These are phyloP conservation scores for Aspergillus coremiiformis DNA, from an alignment of 495 filamentous ascomycete genomes.

Conservation along the genomic window DNA sequence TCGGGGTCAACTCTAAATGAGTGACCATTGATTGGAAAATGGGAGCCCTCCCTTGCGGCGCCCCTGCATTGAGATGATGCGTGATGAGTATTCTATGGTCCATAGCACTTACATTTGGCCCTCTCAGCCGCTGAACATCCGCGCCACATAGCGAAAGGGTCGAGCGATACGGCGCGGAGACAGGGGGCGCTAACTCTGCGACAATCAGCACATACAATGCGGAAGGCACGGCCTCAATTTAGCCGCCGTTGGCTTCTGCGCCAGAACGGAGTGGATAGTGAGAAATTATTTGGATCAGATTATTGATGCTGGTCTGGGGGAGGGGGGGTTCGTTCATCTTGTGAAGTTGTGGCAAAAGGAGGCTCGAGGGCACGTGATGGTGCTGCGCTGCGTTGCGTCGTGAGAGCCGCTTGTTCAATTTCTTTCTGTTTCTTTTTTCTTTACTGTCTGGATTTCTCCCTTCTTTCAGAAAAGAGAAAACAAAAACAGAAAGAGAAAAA, in stretches of 20 bases:
- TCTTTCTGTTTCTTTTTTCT: not conserved
- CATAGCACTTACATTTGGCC: not conserved
- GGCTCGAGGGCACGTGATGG: not conserved
- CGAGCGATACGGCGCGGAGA: slow-evolving; percentile 24
- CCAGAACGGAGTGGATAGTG: not conserved
- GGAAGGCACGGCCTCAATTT: slow-evolving; percentile 13
- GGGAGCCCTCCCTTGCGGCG: slow-evolving; percentile 10
- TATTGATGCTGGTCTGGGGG: too few relatives aligned
- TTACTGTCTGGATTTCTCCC: too few relatives aligned
- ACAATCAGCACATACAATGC: slow-evolving; percentile 17
- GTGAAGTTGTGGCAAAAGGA: not conserved
- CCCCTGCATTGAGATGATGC: not conserved
- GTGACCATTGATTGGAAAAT: slow-evolving; percentile 4
- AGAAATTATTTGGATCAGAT: not conserved
- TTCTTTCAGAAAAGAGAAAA: too few relatives aligned
- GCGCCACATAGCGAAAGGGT: slow-evolving; percentile 12
- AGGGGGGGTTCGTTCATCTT: not conserved
- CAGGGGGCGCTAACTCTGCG: slow-evolving; percentile 30
- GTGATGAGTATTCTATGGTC: slow-evolving; percentile 7
- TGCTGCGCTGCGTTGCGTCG: not conserved
- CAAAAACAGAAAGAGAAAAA: too few relatives aligned
- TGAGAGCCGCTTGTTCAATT: not conserved
- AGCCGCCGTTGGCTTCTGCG: slow-evolving; percentile 30
- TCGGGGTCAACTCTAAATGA: slow-evolving; percentile 1
- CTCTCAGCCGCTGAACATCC: slow-evolving; percentile 19